A percentile compares a stretch with the other conserved stretches of the same genome.
Evolutionary conservation across 805 yeast genomes (phyloP).

Genomic region (Metschnikowia continentalis): DNA sequence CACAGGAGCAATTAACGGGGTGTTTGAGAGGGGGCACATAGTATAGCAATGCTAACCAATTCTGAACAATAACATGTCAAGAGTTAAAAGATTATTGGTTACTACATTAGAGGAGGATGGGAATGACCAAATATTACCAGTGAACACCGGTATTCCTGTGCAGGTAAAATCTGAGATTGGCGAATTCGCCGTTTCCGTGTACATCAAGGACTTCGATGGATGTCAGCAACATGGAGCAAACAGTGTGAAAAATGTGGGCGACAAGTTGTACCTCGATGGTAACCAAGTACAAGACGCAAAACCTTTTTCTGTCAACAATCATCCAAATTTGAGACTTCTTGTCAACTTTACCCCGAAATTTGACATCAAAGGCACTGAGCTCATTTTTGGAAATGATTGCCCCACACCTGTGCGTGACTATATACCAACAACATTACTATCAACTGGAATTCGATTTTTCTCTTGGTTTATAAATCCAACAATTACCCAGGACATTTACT

Average conservation of each 20-base stretch:
- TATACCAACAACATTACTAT: conserved; percentile 48
- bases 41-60: not conserved
- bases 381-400: conserved; percentile 69
- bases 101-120: conserved; percentile 27
- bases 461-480: conserved; percentile 60
- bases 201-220: conserved; percentile 47
- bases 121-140: conserved; percentile 33
- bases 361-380: conserved; percentile 46
- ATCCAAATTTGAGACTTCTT: conserved; percentile 31
- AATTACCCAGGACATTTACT: conserved; percentile 57
- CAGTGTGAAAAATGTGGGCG: conserved; percentile 30
- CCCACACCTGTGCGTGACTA: conserved; percentile 52
- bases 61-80: not conserved
- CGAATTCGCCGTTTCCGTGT: conserved; percentile 34
- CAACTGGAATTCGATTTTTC: conserved; percentile 53
- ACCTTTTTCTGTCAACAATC: not conserved
- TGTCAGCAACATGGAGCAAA: conserved; percentile 31
- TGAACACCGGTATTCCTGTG: conserved; percentile 39
- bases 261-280: conserved; percentile 23
- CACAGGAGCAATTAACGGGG: conserved; percentile 2
- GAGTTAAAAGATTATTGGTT: conserved; percentile 29
- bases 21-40: not conserved
- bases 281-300: conserved; percentile 1
- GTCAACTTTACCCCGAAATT: conserved; percentile 40
- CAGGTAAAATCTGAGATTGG: conserved; percentile 38